Conservation (phyloP, 805 yeast genomes). For the Metschnikowia aberdeeniae region DNA sequence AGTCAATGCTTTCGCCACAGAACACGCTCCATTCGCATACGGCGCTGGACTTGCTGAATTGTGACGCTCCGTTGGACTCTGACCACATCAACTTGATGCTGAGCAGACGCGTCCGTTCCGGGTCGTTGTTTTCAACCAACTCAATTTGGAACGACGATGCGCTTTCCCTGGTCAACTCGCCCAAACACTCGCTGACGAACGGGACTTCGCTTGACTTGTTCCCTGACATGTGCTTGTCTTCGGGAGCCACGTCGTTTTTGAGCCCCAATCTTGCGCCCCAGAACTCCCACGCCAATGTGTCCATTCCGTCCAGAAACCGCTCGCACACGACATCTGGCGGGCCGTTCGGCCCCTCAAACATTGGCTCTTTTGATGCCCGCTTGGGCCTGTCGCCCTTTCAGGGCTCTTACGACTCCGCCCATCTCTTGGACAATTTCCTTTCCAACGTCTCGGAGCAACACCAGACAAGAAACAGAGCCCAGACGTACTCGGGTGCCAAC, state of each 20-base stretch:
- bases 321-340: slow-evolving; percentile 50
- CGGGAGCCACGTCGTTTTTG: slow-evolving; percentile 14
- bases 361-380: slow-evolving; percentile 15
- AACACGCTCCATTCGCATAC: slow-evolving; percentile 7
- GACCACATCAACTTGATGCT: slow-evolving; percentile 9
- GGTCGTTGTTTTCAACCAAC: slow-evolving; percentile 46
- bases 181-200: slow-evolving; percentile 12
- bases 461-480: slow-evolving; percentile 33
- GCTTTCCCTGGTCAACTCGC: slow-evolving; percentile 13
- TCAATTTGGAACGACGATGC: slow-evolving; percentile 59
- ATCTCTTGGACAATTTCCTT: slow-evolving; percentile 31
- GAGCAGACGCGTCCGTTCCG: slow-evolving; percentile 47
- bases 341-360: slow-evolving; percentile 20
- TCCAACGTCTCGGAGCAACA: slow-evolving; percentile 18
- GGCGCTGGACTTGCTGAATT: slow-evolving; percentile 9
- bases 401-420: slow-evolving; percentile 21
- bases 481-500: slow-evolving; percentile 36
- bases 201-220: slow-evolving; percentile 12
- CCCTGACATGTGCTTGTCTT: slow-evolving; percentile 10
- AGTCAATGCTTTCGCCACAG: slow-evolving; percentile 9
- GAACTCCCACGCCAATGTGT: slow-evolving; percentile 9
- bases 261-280: slow-evolving; percentile 22
- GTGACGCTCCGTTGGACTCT: slow-evolving; percentile 2
- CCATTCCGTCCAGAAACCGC: slow-evolving; percentile 28
- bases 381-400: slow-evolving; percentile 24